Evolutionary conservation across 257 asterid genomes (phyloP).

Genomic region (Lantana camara): DNA sequence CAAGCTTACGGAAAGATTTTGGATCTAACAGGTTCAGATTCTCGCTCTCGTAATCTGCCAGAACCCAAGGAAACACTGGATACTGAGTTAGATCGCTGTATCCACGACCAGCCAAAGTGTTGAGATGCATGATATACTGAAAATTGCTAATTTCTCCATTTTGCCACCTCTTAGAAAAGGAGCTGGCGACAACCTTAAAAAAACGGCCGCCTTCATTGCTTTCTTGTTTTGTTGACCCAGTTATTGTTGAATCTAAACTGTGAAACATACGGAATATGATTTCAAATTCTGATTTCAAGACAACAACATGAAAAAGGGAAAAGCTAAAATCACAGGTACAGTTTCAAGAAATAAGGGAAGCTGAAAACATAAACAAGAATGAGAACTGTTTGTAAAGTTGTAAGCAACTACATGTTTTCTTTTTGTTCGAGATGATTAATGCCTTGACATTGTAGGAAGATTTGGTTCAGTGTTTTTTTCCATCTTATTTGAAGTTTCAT

Average conservation of each 20-base stretch:
- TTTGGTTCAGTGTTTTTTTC: constrained; percentile 5
- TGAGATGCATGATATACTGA: constrained; percentile 98
- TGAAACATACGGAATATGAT: constrained; percentile 25
- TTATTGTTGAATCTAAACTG: constrained; percentile 95
- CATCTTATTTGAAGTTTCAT: neutral
- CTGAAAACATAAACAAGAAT: constrained; percentile 23
- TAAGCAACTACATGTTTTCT: constrained; percentile 8
- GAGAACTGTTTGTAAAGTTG: neutral
- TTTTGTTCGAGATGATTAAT: too few species aligned
- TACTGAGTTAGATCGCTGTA: constrained; percentile 99
- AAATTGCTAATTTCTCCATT: constrained; percentile 99
- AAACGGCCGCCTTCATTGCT: constrained; percentile 96
- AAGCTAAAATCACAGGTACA: neutral
- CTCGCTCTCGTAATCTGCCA: constrained; percentile 95
- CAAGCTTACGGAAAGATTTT: constrained; percentile 87
- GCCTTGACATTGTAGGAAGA: neutral
- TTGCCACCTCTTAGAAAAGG: constrained; percentile 99
- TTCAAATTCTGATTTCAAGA: constrained; percentile 26
- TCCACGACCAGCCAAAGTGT: constrained; percentile 99
- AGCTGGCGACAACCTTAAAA: constrained; percentile 92
- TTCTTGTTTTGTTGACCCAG: constrained; percentile 92
- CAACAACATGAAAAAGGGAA: neutral
- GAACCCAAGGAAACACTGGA: constrained; percentile 98
- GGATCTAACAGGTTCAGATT: constrained; percentile 83
- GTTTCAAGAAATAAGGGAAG: constrained; percentile 9